A percentile compares a stretch with the other conserved stretches of the same genome.
Evolutionary conservation across 2,329 filamentous ascomycete species (phyloP).

Genomic region (Ophiobolus disseminans): DNA sequence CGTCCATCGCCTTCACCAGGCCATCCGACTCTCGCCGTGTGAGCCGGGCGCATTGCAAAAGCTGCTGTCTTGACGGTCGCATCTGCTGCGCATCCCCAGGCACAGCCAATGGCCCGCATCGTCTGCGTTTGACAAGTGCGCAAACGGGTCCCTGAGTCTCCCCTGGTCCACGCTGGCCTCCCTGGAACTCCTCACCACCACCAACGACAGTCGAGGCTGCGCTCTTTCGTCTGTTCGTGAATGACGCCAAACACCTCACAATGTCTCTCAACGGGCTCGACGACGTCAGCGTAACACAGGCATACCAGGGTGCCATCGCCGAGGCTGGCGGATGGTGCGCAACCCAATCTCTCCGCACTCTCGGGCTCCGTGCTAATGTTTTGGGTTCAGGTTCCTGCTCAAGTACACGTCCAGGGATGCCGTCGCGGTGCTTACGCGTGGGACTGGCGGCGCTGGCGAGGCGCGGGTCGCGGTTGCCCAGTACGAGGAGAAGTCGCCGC

Average conservation of each 20-base stretch:
- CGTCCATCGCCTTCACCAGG: constrained; percentile 6
- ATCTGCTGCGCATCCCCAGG: constrained; percentile 11
- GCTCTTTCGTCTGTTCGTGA: constrained; percentile 12
- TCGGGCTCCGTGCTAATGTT: constrained; percentile 29
- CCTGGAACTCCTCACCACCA: constrained; percentile 11
- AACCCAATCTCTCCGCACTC: constrained; percentile 10
- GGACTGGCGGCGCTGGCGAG: constrained; percentile 83
- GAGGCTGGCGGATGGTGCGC: constrained; percentile 95
- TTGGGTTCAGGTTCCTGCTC: constrained; percentile 79
- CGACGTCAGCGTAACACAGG: constrained; percentile 78
- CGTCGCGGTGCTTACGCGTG: constrained; percentile 77
- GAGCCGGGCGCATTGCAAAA: constrained; percentile 13
- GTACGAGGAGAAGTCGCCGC: constrained; percentile 83
- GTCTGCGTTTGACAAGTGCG: constrained; percentile 16
- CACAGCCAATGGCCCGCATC: constrained; percentile 19
- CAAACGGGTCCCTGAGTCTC: constrained; percentile 7
- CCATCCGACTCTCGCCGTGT: constrained; percentile 5
- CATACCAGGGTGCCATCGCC: constrained; percentile 77
- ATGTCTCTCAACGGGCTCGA: constrained; percentile 99
- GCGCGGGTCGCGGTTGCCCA: constrained; percentile 77
- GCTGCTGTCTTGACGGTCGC: constrained; percentile 4
- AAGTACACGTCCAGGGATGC: constrained; percentile 91
- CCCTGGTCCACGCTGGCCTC: constrained; percentile 1
- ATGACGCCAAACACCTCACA: constrained; percentile 19
- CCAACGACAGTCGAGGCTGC: constrained; percentile 12